Evolutionary conservation across 768 basidiomycete genomes (phyloP).

Genomic region (Leccinum arenicola): DNA sequence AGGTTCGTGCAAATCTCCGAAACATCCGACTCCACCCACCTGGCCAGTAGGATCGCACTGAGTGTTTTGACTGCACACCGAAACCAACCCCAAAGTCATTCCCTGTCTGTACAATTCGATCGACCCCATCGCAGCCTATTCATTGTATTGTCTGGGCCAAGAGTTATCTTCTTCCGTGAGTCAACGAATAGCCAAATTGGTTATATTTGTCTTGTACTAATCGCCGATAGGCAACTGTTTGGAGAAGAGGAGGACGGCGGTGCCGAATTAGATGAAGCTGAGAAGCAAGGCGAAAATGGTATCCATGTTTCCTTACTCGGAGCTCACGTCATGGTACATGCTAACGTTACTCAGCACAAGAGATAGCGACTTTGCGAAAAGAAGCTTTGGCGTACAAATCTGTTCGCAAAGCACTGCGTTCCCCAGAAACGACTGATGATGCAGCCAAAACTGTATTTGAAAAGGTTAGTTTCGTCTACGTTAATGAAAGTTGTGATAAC

Average conservation of each 20-base stretch:
- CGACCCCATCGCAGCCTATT: slow-evolving; percentile 94
- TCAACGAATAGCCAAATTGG: background rate
- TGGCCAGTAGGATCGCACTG: slow-evolving; percentile 66
- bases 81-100: slow-evolving; percentile 93
- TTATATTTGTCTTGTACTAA: background rate
- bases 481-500: background rate
- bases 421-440: slow-evolving; percentile 34
- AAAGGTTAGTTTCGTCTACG: slow-evolving; percentile 53
- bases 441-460: slow-evolving; percentile 76
- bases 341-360: slow-evolving; percentile 55
- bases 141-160: slow-evolving; percentile 99
- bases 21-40: background rate
- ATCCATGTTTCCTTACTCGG: slow-evolving; percentile 12
- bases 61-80: slow-evolving; percentile 95
- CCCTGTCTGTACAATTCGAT: slow-evolving; percentile 96
- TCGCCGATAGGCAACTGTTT: slow-evolving; percentile 72
- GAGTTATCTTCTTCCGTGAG: slow-evolving; percentile 89
- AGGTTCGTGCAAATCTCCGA: slow-evolving; percentile 44
- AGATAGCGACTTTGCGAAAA: slow-evolving; percentile 85
- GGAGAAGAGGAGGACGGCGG: slow-evolving; percentile 87
- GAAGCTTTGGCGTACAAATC: slow-evolving; percentile 85
- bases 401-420: slow-evolving; percentile 70
- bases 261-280: slow-evolving; percentile 86
- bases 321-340: background rate
- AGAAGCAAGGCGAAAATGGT: slow-evolving; percentile 94